Percentiles rank a stretch among this genome's conserved stretches.
phyloP scores from a whole-genome alignment of 2,329 filamentous ascomycete species.

The Trichoderma semiorbis region DNA sequence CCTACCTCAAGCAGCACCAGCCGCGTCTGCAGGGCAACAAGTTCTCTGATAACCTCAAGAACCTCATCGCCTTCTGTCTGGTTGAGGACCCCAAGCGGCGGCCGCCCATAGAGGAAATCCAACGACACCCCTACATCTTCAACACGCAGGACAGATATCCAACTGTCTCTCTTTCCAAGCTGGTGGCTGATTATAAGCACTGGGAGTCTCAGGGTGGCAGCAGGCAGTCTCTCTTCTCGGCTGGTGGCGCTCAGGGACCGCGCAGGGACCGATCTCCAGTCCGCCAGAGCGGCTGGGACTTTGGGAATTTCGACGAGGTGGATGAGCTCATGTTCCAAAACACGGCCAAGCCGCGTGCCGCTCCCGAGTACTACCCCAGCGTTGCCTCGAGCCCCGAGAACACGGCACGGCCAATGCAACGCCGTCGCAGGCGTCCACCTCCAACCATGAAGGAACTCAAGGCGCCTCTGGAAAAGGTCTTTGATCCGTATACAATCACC shows the following conservation, averaged over 20 bases:
- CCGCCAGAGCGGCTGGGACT: constrained; percentile 57
- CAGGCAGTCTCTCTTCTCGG: constrained; percentile 55
- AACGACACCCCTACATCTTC: constrained; percentile 61
- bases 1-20: constrained; percentile 43
- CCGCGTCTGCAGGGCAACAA: constrained; percentile 57
- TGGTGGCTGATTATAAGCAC: constrained; percentile 63
- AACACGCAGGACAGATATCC: constrained; percentile 58
- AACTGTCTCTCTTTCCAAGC: constrained; percentile 53
- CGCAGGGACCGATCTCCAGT: constrained; percentile 35
- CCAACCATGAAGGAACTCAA: constrained; percentile 41
- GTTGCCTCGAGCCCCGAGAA: constrained; percentile 12
- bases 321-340: constrained; percentile 17
- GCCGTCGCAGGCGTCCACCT: constrained; percentile 38
- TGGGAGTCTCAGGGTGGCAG: constrained; percentile 68
- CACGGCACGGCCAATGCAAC: constrained; percentile 18
- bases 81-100: constrained; percentile 54
- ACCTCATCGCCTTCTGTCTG: constrained; percentile 59
- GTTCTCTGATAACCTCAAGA: constrained; percentile 54
- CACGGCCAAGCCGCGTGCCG: neutral
- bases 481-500: constrained; percentile 46
- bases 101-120: constrained; percentile 56
- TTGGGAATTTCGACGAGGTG: constrained; percentile 35
- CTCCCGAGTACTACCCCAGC: constrained; percentile 5
- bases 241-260: constrained; percentile 46
- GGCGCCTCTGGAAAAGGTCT: constrained; percentile 45